Evolutionary conservation across 75 land plant genomes (phyloP).

Genomic region (Cryptomeria japonica): DNA sequence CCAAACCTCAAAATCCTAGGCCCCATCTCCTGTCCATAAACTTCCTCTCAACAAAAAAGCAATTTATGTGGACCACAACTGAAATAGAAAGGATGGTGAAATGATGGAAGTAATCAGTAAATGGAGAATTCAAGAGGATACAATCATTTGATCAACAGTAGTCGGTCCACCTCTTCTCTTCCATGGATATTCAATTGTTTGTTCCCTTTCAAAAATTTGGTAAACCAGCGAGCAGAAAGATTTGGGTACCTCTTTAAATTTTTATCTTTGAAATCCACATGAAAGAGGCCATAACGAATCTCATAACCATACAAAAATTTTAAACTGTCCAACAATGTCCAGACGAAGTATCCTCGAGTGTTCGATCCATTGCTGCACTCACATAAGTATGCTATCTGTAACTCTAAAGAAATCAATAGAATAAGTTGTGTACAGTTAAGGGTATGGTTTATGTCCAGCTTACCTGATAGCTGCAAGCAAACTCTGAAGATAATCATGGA

Average conservation of each 20-base stretch:
- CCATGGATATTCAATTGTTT: neutral
- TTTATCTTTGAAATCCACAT: slow-evolving; percentile 36
- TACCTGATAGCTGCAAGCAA: neutral
- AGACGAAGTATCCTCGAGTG: slow-evolving; percentile 22
- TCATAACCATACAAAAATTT: slow-evolving; percentile 25
- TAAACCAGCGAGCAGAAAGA: slow-evolving; percentile 36
- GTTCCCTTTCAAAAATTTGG: slow-evolving; percentile 21
- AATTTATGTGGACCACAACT: too few relatives aligned
- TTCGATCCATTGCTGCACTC: slow-evolving; percentile 35
- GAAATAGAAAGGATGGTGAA: too few relatives aligned
- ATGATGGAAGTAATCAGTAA: neutral
- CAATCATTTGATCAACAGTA: neutral
- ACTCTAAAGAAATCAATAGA: too few relatives aligned
- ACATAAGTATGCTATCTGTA: neutral
- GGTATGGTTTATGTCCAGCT: neutral
- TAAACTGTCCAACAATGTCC: slow-evolving; percentile 30
- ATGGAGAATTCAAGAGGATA: neutral
- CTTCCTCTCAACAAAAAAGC: too few relatives aligned
- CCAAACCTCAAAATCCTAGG: too few relatives aligned
- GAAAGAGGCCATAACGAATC: slow-evolving; percentile 31
- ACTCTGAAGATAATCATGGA: slow-evolving; percentile 2
- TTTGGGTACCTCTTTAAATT: slow-evolving; percentile 28
- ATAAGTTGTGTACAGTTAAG: too few relatives aligned
- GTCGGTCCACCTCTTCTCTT: neutral
- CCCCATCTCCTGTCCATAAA: too few relatives aligned